Evolutionary conservation across 306 rosid genomes (phyloP).

Genomic region (Medicago ruthenica): DNA sequence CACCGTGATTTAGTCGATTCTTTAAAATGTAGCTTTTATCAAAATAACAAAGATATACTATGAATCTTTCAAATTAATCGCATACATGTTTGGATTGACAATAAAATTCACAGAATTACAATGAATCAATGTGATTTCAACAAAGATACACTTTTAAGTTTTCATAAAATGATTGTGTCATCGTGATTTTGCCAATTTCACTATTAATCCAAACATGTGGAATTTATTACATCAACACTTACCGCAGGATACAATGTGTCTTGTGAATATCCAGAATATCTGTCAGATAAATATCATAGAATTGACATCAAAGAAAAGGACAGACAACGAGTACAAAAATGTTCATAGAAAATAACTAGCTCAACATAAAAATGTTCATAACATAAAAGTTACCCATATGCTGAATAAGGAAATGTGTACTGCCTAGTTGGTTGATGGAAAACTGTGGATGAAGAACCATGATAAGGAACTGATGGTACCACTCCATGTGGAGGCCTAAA

Average conservation of each 20-base stretch:
- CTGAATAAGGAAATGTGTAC: slow-evolving; percentile 79
- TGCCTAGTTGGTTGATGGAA: slow-evolving; percentile 74
- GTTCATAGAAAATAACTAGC: slow-evolving; percentile 13
- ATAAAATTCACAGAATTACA: too few species aligned
- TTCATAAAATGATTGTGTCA: background rate
- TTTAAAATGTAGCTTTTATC: background rate
- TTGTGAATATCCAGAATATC: slow-evolving; percentile 84
- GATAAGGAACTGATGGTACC: slow-evolving; percentile 68
- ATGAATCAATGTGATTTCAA: too few species aligned
- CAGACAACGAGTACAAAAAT: background rate
- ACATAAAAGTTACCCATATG: slow-evolving; percentile 67
- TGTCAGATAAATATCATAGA: slow-evolving; percentile 39
- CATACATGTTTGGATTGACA: too few species aligned
- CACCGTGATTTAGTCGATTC: background rate
- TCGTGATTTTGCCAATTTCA: background rate
- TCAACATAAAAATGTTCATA: background rate
- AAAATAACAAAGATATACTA: too few species aligned
- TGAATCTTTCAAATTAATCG: too few species aligned
- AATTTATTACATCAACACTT: slow-evolving; percentile 28
- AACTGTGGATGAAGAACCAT: slow-evolving; percentile 71
- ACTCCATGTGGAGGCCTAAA: slow-evolving; percentile 71
- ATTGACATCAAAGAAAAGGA: slow-evolving; percentile 1
- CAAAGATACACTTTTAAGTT: too few species aligned
- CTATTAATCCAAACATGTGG: background rate
- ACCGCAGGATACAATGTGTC: slow-evolving; percentile 79